Evolutionary conservation across 2,329 filamentous ascomycete species (phyloP).

Genomic region (Ophiostoma piceae): DNA sequence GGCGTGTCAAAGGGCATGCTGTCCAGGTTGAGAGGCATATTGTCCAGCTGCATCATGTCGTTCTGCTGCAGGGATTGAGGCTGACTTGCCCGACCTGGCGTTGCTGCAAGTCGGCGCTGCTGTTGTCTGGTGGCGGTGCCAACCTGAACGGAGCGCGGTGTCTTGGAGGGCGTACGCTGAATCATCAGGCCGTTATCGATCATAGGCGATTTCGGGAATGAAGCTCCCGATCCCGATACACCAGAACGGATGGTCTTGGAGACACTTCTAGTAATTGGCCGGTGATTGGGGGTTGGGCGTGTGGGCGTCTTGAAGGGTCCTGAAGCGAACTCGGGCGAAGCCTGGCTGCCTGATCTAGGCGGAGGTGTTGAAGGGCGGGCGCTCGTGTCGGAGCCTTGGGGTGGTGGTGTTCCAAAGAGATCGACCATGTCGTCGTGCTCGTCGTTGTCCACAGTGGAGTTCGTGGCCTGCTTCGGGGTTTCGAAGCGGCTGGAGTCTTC

Average conservation of each 20-base stretch:
- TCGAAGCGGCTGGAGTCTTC: not conserved
- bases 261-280: constrained; percentile 56
- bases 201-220: constrained; percentile 41
- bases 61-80: not conserved
- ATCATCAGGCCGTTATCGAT: constrained; percentile 35
- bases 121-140: constrained; percentile 36
- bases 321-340: constrained; percentile 36
- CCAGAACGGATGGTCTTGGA: constrained; percentile 50
- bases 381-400: constrained; percentile 17
- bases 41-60: constrained; percentile 31
- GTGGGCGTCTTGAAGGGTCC: constrained; percentile 57
- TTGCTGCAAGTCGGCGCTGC: constrained; percentile 33
- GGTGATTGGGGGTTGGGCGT: constrained; percentile 56
- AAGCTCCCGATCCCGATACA: constrained; percentile 31
- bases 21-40: constrained; percentile 33
- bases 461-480: constrained; percentile 28
- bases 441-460: constrained; percentile 44
- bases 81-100: constrained; percentile 18
- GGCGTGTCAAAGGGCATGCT: constrained; percentile 47
- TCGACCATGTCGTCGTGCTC: constrained; percentile 41
- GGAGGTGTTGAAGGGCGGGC: constrained; percentile 47
- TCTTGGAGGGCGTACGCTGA: constrained; percentile 46
- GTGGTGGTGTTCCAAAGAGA: constrained; percentile 59
- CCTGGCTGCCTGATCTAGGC: constrained; percentile 36
- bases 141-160: constrained; percentile 35